phyloP scores from a whole-genome alignment of 176 grass and related monocot genomes.

The Elymus sibiricus region DNA sequence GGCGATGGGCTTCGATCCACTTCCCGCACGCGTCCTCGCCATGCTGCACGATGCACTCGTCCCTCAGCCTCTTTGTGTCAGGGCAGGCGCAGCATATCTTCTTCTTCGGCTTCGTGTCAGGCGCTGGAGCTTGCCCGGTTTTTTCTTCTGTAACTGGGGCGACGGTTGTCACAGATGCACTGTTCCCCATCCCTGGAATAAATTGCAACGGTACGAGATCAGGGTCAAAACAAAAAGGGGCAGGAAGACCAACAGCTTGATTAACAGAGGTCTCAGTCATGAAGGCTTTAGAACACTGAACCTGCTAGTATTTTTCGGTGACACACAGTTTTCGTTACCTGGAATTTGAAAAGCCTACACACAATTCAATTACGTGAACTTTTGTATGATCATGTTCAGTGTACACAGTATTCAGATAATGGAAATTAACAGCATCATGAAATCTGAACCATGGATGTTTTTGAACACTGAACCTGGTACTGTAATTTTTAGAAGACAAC shows the following conservation, averaged over 20 bases:
- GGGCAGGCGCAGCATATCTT: constrained; percentile 89
- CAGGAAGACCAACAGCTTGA: not conserved
- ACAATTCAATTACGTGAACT: not conserved
- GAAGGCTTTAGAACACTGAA: not conserved
- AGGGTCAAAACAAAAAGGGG: not conserved
- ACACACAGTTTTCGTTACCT: not conserved
- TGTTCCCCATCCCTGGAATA: constrained; percentile 41
- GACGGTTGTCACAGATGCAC: not conserved
- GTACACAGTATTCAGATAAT: not conserved
- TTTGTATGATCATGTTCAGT: not conserved
- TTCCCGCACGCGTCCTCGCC: constrained; percentile 74
- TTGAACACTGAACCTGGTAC: not conserved
- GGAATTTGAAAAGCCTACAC: no score
- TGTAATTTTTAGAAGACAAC: not conserved
- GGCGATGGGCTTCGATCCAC: constrained; percentile 67
- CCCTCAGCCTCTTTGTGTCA: constrained; percentile 65
- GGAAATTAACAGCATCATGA: not conserved
- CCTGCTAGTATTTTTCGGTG: not conserved
- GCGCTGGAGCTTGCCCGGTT: not conserved
- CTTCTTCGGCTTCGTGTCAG: constrained; percentile 73
- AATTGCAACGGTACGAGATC: not conserved
- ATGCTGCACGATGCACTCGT: constrained; percentile 74
- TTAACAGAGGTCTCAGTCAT: not conserved
- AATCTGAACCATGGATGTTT: not conserved
- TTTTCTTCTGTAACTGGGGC: constrained; percentile 9